These are phyloP conservation scores for Melampsora americana DNA, from an alignment of 1,284 basidiomycete genomes.

Conservation along the genomic window DNA sequence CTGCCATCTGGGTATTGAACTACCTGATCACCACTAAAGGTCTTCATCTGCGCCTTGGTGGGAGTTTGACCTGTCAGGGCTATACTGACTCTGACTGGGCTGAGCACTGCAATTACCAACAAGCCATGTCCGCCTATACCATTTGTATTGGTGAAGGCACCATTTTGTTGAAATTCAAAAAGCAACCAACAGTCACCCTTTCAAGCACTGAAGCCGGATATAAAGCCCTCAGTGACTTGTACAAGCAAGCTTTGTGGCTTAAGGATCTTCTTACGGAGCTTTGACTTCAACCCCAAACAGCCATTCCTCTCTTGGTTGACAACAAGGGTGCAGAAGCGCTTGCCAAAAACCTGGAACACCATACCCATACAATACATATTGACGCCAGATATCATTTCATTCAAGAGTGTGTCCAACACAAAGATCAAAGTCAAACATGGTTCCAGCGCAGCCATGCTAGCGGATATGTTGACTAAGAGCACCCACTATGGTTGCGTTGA, in stretches of 20 bases:
- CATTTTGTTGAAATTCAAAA: background rate
- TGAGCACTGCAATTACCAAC: background rate
- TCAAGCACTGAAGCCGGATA: slow-evolving; percentile 5
- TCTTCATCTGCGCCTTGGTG: background rate
- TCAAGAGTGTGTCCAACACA: slow-evolving; percentile 53
- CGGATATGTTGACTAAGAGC: slow-evolving; percentile 14
- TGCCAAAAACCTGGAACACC: slow-evolving; percentile 53
- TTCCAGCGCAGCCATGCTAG: background rate
- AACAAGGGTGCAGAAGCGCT: slow-evolving; percentile 56
- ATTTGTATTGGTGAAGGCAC: background rate
- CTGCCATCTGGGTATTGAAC: background rate
- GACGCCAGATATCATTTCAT: slow-evolving; percentile 57
- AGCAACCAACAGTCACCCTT: background rate
- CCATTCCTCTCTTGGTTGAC: slow-evolving; percentile 53
- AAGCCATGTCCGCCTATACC: background rate
- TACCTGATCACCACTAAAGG: background rate
- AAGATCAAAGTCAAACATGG: background rate
- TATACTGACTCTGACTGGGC: slow-evolving; percentile 19
- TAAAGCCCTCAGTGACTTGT: background rate
- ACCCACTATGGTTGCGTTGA: too few relatives aligned
- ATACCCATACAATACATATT: slow-evolving; percentile 57
- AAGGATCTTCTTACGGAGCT: background rate
- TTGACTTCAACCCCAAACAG: background rate
- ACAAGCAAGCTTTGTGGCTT: background rate
- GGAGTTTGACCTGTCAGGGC: background rate